Percentiles rank a stretch among this genome's conserved stretches.
Evolutionary conservation across 1,139 yeast genomes (phyloP).

Genomic region (Magnusiomyces sp.): DNA sequence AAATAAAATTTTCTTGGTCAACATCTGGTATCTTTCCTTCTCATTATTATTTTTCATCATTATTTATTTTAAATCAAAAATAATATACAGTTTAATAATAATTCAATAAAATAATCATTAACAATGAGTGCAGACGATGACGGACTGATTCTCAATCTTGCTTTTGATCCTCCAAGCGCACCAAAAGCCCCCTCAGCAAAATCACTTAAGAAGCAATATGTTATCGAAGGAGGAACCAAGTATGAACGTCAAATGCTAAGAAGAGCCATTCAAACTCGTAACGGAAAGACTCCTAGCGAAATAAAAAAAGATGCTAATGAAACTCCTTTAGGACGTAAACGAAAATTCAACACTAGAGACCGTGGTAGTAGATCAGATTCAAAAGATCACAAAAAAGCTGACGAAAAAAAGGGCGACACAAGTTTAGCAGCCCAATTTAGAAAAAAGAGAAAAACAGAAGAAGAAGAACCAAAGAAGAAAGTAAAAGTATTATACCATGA

Average conservation of each 20-base stretch:
- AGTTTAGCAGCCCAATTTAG: conserved; percentile 11
- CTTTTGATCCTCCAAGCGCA: conserved; percentile 12
- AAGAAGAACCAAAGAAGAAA: conserved; percentile 10
- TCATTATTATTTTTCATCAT: background rate
- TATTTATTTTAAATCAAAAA: background rate
- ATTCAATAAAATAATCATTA: background rate
- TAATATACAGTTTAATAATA: background rate
- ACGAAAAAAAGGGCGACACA: conserved; percentile 6
- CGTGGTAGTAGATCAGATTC: background rate
- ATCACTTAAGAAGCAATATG: conserved; percentile 9
- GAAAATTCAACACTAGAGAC: too few relatives aligned
- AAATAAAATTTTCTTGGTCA: too few relatives aligned
- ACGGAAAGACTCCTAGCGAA: too few relatives aligned
- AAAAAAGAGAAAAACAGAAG: conserved; percentile 10
- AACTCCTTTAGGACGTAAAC: conserved; percentile 1
- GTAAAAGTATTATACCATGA: conserved; percentile 15
- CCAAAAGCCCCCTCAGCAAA: conserved; percentile 1
- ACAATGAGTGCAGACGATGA: conserved; percentile 11
- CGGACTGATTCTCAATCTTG: conserved; percentile 14
- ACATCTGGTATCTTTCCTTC: background rate
- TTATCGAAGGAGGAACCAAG: conserved; percentile 13
- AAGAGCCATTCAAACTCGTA: conserved; percentile 12
- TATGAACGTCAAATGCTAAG: conserved; percentile 14
- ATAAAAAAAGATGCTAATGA: conserved; percentile 8
- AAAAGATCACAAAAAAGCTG: background rate